Percentiles rank a stretch among this genome's conserved stretches.
phyloP scores from a whole-genome alignment of 495 filamentous ascomycete species.

The Xylaria curta region DNA sequence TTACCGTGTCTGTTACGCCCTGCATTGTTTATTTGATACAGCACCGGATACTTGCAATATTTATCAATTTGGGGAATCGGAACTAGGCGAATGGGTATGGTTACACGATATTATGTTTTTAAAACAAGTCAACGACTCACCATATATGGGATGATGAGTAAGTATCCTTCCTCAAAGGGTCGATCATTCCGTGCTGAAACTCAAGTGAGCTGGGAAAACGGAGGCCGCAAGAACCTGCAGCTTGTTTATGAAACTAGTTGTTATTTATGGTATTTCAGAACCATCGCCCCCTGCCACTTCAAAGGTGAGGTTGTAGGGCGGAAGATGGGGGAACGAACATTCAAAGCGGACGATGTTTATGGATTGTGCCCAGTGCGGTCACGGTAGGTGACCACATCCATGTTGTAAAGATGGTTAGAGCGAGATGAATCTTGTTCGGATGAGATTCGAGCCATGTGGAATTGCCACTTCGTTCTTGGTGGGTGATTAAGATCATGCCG shows the following conservation, averaged over 20 bases:
- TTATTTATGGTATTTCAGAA: background rate
- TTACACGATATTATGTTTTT: slow-evolving; percentile 17
- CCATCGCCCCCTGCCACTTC: background rate
- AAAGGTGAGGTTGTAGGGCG: background rate
- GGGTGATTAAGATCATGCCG: background rate
- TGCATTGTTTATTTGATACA: slow-evolving; percentile 7
- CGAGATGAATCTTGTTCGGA: background rate
- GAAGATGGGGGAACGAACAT: background rate
- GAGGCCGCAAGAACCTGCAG: background rate
- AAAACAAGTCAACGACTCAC: slow-evolving; percentile 11
- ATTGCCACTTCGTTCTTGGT: background rate
- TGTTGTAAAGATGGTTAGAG: background rate
- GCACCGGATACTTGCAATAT: background rate
- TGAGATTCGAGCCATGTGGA: background rate
- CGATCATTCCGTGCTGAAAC: background rate
- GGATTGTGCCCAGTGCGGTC: background rate
- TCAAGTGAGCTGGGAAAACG: background rate
- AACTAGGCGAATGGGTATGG: background rate
- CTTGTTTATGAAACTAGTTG: background rate
- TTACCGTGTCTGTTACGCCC: slow-evolving; percentile 9
- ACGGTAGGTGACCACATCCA: background rate
- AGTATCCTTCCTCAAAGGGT: background rate
- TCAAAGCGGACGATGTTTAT: background rate
- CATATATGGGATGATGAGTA: background rate
- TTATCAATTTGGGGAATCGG: background rate